These are phyloP conservation scores for Podaxis rugospora DNA, from an alignment of 768 basidiomycete genomes.

Conservation along the genomic window DNA sequence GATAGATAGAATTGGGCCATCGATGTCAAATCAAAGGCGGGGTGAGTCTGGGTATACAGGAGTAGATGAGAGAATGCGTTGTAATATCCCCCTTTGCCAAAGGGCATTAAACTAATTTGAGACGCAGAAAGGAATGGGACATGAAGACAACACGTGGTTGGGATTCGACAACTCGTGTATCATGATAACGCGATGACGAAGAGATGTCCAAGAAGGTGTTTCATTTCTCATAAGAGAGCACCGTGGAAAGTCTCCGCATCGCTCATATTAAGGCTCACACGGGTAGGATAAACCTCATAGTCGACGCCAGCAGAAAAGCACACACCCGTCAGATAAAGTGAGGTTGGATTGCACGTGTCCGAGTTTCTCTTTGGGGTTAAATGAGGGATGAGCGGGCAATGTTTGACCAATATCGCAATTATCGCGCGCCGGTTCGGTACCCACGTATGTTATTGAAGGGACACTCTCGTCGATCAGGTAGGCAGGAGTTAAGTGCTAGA, in stretches of 20 bases:
- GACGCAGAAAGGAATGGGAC: slow-evolving; percentile 25
- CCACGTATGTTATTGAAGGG: neutral
- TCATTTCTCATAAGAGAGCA: neutral
- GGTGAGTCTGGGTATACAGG: slow-evolving; percentile 14
- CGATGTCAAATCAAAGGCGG: slow-evolving; percentile 14
- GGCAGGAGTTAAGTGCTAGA: neutral
- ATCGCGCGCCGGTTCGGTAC: no score
- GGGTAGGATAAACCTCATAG: neutral
- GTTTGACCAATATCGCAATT: no score
- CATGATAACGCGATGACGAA: neutral
- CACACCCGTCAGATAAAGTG: neutral
- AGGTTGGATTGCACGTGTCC: no score
- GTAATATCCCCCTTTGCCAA: slow-evolving; percentile 6
- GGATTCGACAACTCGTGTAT: neutral
- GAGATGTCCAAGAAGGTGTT: neutral
- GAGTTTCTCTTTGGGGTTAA: no score
- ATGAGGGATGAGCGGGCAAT: no score
- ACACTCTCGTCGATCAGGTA: neutral
- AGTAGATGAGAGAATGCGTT: slow-evolving; percentile 12
- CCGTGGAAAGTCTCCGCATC: neutral
- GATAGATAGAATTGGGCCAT: slow-evolving; percentile 36
- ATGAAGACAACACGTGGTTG: slow-evolving; percentile 35
- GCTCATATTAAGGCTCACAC: neutral
- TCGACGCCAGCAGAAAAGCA: neutral
- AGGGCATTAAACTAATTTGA: slow-evolving; percentile 13